These are phyloP conservation scores for Batrachochytrium dendrobatidis DNA, from an alignment of 371 early-diverging fungal genomes.

Conservation along the genomic window DNA sequence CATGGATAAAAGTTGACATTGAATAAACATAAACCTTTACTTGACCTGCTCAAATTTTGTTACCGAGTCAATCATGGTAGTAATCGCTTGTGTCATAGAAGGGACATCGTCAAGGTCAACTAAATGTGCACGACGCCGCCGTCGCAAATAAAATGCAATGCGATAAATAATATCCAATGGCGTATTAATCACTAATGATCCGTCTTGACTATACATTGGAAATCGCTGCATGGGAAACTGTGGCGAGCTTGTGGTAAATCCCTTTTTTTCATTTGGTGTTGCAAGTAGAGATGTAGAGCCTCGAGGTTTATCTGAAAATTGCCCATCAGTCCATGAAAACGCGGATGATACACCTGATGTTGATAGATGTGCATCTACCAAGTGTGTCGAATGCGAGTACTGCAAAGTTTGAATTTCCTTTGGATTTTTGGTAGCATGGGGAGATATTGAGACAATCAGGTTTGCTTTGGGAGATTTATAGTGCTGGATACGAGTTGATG, in stretches of 20 bases:
- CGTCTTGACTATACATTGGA: background rate
- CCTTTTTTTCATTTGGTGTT: background rate
- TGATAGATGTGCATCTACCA: background rate
- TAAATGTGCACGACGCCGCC: conserved; percentile 11
- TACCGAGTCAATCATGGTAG: conserved; percentile 20
- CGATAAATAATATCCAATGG: conserved; percentile 30
- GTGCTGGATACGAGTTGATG: no score
- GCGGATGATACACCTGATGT: background rate
- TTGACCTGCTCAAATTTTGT: conserved; percentile 26
- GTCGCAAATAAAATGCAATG: conserved; percentile 19
- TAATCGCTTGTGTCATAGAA: conserved; percentile 11
- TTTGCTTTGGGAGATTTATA: no score
- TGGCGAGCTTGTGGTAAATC: background rate
- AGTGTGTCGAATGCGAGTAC: no score
- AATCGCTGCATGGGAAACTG: background rate
- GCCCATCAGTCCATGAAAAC: background rate
- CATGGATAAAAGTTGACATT: background rate
- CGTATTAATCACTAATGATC: conserved; percentile 19
- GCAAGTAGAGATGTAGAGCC: background rate
- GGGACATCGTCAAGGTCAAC: conserved; percentile 21
- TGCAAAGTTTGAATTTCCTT: no score
- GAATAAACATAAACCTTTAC: background rate
- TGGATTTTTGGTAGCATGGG: no score
- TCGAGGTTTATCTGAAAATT: background rate
- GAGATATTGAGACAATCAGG: no score